phyloP scores from a whole-genome alignment of 257 asterid species.

The Przewalskia tangutica region DNA sequence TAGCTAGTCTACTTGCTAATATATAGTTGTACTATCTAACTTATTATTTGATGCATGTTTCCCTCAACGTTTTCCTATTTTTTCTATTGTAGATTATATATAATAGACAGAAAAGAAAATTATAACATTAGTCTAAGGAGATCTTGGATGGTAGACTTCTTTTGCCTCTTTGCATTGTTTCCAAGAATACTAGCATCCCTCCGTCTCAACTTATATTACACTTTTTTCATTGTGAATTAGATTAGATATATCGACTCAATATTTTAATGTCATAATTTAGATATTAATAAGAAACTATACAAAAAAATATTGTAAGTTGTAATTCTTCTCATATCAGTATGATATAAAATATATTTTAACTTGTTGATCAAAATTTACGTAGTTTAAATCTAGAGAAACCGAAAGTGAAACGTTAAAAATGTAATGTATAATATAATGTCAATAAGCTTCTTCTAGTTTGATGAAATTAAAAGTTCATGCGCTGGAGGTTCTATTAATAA shows the following conservation, averaged over 20 bases:
- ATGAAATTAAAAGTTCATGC: neutral
- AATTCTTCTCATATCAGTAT: neutral
- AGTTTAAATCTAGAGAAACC: neutral
- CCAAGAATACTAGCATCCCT: neutral
- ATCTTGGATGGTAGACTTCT: neutral
- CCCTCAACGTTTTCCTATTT: neutral
- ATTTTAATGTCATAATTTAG: neutral
- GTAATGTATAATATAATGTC: neutral
- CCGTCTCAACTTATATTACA: neutral
- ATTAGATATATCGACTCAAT: neutral
- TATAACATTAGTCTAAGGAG: neutral
- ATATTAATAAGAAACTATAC: neutral
- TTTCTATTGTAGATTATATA: neutral
- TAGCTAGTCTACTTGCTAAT: too few relatives aligned
- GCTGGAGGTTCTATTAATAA: neutral
- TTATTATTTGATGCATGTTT: neutral
- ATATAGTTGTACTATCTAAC: neutral
- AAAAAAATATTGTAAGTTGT: neutral
- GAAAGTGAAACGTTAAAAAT: neutral
- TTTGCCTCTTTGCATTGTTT: neutral
- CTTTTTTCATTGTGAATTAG: fast-evolving
- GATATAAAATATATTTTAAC: neutral
- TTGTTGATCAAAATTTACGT: neutral
- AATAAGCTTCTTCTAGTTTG: neutral
- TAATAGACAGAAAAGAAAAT: neutral